phyloP scores from a whole-genome alignment of 768 basidiomycete species.

The Agaricus sinodeliciosus region DNA sequence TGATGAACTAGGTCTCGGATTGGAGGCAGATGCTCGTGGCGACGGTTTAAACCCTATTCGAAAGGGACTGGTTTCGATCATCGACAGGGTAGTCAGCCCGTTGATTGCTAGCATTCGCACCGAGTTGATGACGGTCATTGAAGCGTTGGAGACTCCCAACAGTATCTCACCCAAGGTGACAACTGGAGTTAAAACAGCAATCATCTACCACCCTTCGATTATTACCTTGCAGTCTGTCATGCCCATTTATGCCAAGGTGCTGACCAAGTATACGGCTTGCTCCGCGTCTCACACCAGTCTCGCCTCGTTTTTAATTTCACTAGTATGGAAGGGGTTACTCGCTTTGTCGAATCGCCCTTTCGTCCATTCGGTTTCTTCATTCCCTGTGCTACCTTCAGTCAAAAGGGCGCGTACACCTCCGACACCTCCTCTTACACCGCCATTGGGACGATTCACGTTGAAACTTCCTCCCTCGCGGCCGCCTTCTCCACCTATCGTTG shows the following conservation, averaged over 20 bases:
- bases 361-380: constrained; percentile 31
- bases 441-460: constrained; percentile 53
- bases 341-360: constrained; percentile 59
- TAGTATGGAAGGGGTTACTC: constrained; percentile 70
- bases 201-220: constrained; percentile 53
- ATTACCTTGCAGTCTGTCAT: constrained; percentile 48
- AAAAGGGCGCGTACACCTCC: constrained; percentile 32
- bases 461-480: constrained; percentile 67
- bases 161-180: constrained; percentile 22
- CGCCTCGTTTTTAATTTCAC: constrained; percentile 65
- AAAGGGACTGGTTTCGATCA: constrained; percentile 63
- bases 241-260: constrained; percentile 53
- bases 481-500: constrained; percentile 45
- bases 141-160: constrained; percentile 49
- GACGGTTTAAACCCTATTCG: constrained; percentile 66
- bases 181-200: constrained; percentile 23
- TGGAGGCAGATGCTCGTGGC: constrained; percentile 52
- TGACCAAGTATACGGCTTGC: constrained; percentile 50
- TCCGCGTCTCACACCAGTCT: constrained; percentile 51
- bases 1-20: constrained; percentile 57
- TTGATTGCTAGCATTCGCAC: constrained; percentile 54
- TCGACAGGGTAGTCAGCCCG: constrained; percentile 62
- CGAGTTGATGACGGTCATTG: constrained; percentile 55
- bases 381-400: constrained; percentile 16
- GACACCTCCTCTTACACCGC: constrained; percentile 47